Base-by-base conservation (phyloP, 805 yeast species). In the Brettanomyces naardenensis region DNA sequence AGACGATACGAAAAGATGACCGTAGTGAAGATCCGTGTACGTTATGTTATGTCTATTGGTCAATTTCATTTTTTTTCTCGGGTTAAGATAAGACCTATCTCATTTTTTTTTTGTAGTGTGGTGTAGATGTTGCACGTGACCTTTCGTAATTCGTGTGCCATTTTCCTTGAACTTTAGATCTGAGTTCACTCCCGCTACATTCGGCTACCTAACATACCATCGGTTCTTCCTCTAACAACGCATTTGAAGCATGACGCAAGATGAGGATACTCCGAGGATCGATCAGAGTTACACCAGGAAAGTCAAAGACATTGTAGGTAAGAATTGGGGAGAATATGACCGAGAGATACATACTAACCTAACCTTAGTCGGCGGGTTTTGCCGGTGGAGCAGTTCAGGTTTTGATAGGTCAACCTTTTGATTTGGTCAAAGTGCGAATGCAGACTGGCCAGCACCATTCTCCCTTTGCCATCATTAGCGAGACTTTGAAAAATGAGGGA, bases 361-460 rank as follows among this genome's bases (percentile, higher is more conserved):
- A 6, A 20, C 10, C 19, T 11, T 15, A 39, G 29, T 19, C 19
- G n/a, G 73, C 77, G 4, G 77, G 77, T 5, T 71, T 71, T 44
- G 68, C 65, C 7, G 77, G 76, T 15, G 77, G 77, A 7, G 76
- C 71, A 4, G 73, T 68, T 3, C 77, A 71, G 49, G 77, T 71
- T 3, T 52, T 71, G 13, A 64, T 71, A n/a, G 76, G 77, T 25
- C 85, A 78, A 53, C 85, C 84, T 13, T 78, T 78, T 56, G 87
- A 79, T 54, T 66, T 79, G 47, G 80, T 79, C 45, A 79, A 79
- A 52, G 86, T 79, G 19, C 65, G 84, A 41, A 66, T 77, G 48
- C 85, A 79, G 47, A 78, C 85, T 1, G 88, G 94, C 2, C 74
- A 81, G 33, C 76, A 64, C 49, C 54, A 64, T 21, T 60, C 78